Percentiles rank a stretch among this genome's conserved stretches.
phyloP scores from a whole-genome alignment of 768 basidiomycete genomes.

The Phylloporus arenicola region DNA sequence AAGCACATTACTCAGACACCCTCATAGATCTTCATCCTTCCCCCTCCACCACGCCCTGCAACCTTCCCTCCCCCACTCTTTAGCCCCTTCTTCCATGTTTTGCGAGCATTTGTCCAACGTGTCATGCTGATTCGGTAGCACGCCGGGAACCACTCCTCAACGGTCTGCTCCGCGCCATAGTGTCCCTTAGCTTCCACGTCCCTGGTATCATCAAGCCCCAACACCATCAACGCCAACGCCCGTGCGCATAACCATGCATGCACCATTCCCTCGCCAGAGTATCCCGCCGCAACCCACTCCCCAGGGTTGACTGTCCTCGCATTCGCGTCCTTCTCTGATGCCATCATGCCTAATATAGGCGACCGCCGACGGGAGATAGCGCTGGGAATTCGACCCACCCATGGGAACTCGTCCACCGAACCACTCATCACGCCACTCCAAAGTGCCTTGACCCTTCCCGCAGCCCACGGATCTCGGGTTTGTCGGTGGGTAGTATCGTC shows the following conservation, averaged over 20 bases:
- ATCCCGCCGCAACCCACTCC: slow-evolving; percentile 71
- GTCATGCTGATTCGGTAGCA: slow-evolving; percentile 13
- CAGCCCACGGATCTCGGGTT: slow-evolving; percentile 28
- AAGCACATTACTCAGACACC: background rate
- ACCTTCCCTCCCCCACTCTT: background rate
- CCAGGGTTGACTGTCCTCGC: slow-evolving; percentile 35
- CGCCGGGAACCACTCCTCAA: slow-evolving; percentile 23
- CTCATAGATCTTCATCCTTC: slow-evolving; percentile 24
- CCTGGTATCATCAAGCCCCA: slow-evolving; percentile 32
- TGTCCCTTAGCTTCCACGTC: slow-evolving; percentile 10
- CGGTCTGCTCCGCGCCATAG: slow-evolving; percentile 20
- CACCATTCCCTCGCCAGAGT: slow-evolving; percentile 70
- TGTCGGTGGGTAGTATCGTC: slow-evolving; percentile 2
- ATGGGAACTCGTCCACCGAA: slow-evolving; percentile 58
- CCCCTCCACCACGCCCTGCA: slow-evolving; percentile 16
- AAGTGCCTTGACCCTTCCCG: slow-evolving; percentile 45
- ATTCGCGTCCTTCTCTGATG: slow-evolving; percentile 2
- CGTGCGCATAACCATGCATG: slow-evolving; percentile 61
- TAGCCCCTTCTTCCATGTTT: slow-evolving; percentile 4
- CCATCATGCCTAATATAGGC: slow-evolving; percentile 6
- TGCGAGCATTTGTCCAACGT: slow-evolving; percentile 12
- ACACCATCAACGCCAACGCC: slow-evolving; percentile 56
- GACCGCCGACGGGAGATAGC: slow-evolving; percentile 40
- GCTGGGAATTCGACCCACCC: slow-evolving; percentile 62
- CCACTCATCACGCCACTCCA: slow-evolving; percentile 65